Evolutionary conservation across 2,329 filamentous ascomycete genomes (phyloP).

Genomic region (Lojkania enalia): DNA sequence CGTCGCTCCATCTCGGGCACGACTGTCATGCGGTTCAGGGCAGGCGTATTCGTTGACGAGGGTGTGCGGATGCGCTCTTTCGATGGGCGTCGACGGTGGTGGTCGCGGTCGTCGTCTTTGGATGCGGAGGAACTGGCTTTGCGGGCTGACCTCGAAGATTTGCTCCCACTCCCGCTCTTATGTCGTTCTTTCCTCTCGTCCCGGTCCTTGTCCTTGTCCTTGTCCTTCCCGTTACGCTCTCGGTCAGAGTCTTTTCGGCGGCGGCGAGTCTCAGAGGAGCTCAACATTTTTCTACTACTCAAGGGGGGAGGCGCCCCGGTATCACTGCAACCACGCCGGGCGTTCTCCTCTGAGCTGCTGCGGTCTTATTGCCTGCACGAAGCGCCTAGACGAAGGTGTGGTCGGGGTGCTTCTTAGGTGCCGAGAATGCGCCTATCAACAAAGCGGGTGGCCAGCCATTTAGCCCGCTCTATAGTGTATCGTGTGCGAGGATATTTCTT

Average conservation of each 20-base stretch:
- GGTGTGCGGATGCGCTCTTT: slow-evolving; percentile 32
- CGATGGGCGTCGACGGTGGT: slow-evolving; percentile 25
- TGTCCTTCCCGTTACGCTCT: slow-evolving; percentile 27
- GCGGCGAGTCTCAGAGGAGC: slow-evolving; percentile 41
- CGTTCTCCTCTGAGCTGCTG: slow-evolving; percentile 15
- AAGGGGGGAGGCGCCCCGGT: slow-evolving; percentile 21
- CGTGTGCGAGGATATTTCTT: slow-evolving; percentile 5
- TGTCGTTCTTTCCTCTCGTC: slow-evolving; percentile 24
- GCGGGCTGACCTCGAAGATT: slow-evolving; percentile 19
- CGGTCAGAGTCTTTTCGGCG: slow-evolving; percentile 43
- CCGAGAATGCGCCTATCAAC: slow-evolving; percentile 38
- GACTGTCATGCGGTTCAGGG: slow-evolving; percentile 43
- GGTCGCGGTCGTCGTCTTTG: slow-evolving; percentile 20
- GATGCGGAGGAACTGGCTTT: slow-evolving; percentile 37
- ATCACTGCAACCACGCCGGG: slow-evolving; percentile 22
- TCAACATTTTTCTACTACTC: slow-evolving; percentile 27
- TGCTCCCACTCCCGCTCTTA: slow-evolving; percentile 29
- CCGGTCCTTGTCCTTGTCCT: slow-evolving; percentile 30
- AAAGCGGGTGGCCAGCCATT: slow-evolving; percentile 32
- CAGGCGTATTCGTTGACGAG: slow-evolving; percentile 28
- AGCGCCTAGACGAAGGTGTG: slow-evolving; percentile 33
- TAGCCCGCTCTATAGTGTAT: neutral
- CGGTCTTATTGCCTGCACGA: slow-evolving; percentile 28
- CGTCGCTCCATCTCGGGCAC: slow-evolving; percentile 55
- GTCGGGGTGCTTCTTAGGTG: slow-evolving; percentile 33